Evolutionary conservation across 192 early-diverging fungal species (phyloP), one percentile per base, ranked within the genome.

Genomic region (Coemansia sp.): DNA sequence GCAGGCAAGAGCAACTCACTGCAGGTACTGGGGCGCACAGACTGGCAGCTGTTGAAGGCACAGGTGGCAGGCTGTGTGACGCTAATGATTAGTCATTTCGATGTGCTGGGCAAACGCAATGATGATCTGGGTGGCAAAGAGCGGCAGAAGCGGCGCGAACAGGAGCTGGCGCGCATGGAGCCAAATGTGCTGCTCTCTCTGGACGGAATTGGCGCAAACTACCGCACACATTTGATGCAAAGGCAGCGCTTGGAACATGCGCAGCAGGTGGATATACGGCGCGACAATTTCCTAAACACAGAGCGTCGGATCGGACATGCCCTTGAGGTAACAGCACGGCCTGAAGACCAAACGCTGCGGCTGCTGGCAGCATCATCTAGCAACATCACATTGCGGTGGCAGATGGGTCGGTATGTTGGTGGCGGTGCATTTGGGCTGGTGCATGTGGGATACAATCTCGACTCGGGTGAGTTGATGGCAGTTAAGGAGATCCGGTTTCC

Each of bases 401-500:
- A 94, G 61, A 87, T 90, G 58, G 92, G 90, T 15, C 86, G 87
- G 55, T 92, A 87, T 57, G 87, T 96, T 48, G 93, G 94, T 4
- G 86, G 91, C 14, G 94, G 94, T 43, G 88, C 92, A 0, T 96
- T 89, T 80, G 94, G 94, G 8, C 87, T 91, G 0, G 94, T 95
- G 19, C 93, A 92, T 67, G 79, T 90, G 54, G 94, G 88, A 7
- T 87, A 90, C 60, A 94, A 94, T 54, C 83, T 92, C 27, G 90
- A 92, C 65, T 86, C 90, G 2, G 88, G 90, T 37, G 91, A 90
- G 56, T 64, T 94, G 15, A 93, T 96, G 89, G 94, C 94, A 0
- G 94, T 94, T 65, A 96, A 96, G 70, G 94, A 94, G 64, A 96
- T 96, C 58, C 82, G 88, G 23, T 92, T 94, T 77, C 89, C 87